phyloP scores from a whole-genome alignment of 2,329 filamentous ascomycete species.

The Cercospora citrullina region DNA sequence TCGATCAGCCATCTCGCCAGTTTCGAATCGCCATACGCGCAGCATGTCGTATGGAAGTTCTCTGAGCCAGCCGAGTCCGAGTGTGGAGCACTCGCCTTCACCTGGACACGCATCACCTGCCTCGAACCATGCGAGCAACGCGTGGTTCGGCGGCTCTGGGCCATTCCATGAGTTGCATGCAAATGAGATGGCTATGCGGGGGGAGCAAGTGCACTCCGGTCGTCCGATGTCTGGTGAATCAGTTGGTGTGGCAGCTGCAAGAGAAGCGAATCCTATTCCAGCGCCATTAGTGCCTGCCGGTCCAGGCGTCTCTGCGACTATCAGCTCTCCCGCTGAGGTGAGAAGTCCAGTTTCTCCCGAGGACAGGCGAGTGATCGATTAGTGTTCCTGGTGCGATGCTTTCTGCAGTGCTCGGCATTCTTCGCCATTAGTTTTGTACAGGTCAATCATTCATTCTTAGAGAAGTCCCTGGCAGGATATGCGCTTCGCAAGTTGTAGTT shows the following conservation, averaged over 20 bases:
- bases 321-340: neutral
- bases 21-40: constrained; percentile 18
- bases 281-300: neutral
- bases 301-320: neutral
- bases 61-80: constrained; percentile 13
- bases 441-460: neutral
- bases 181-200: constrained; percentile 5
- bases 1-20: constrained; percentile 22
- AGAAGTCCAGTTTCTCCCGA: neutral
- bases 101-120: constrained; percentile 3
- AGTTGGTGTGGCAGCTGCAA: neutral
- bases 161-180: constrained; percentile 2
- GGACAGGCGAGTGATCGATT: neutral
- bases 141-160: constrained; percentile 1
- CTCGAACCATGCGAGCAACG: neutral
- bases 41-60: constrained; percentile 18
- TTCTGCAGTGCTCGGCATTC: neutral
- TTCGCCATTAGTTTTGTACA: neutral
- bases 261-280: neutral
- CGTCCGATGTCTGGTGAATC: neutral
- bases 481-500: neutral
- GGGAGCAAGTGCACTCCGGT: neutral
- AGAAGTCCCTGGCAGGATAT: neutral
- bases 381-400: neutral
- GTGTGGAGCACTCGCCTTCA: constrained; percentile 5